Percentiles rank a stretch among this genome's conserved stretches.
phyloP scores from a whole-genome alignment of 2,329 filamentous ascomycete genomes.

The Fusarium stilboides region DNA sequence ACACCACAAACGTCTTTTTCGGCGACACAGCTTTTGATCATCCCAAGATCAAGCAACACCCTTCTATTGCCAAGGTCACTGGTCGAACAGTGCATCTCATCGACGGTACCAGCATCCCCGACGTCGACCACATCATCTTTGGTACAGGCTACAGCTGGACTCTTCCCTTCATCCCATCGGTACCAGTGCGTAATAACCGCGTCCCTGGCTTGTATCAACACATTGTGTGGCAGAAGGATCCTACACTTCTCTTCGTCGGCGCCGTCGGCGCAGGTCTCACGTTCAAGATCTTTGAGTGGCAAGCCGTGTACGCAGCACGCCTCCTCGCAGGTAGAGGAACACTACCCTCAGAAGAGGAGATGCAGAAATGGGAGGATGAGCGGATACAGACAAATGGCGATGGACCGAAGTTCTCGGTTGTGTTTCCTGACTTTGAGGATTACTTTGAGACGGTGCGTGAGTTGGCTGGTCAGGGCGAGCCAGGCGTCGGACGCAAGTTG shows the following conservation, averaged over 20 bases:
- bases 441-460: conserved; percentile 73
- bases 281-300: conserved; percentile 79
- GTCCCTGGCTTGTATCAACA: conserved; percentile 72
- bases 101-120: conserved; percentile 66
- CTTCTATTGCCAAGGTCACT: conserved; percentile 64
- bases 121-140: conserved; percentile 75
- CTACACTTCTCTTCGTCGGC: conserved; percentile 70
- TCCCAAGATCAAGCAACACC: conserved; percentile 63
- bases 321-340: conserved; percentile 68
- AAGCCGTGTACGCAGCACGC: conserved; percentile 73
- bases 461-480: conserved; percentile 63
- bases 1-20: conserved; percentile 68
- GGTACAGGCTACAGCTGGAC: conserved; percentile 78
- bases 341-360: conserved; percentile 65
- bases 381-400: conserved; percentile 69
- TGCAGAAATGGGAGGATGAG: conserved; percentile 70
- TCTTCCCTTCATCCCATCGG: conserved; percentile 70
- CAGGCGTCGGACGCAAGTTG: conserved; percentile 61
- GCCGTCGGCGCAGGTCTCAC: conserved; percentile 72
- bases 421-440: conserved; percentile 74
- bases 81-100: conserved; percentile 68
- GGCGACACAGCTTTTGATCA: conserved; percentile 73
- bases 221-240: conserved; percentile 68
- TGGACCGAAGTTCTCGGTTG: conserved; percentile 67
- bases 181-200: conserved; percentile 68